A percentile compares a stretch with the other conserved stretches of the same genome.
phyloP scores from a whole-genome alignment of 306 rosid species.

The Medicago lupulina region DNA sequence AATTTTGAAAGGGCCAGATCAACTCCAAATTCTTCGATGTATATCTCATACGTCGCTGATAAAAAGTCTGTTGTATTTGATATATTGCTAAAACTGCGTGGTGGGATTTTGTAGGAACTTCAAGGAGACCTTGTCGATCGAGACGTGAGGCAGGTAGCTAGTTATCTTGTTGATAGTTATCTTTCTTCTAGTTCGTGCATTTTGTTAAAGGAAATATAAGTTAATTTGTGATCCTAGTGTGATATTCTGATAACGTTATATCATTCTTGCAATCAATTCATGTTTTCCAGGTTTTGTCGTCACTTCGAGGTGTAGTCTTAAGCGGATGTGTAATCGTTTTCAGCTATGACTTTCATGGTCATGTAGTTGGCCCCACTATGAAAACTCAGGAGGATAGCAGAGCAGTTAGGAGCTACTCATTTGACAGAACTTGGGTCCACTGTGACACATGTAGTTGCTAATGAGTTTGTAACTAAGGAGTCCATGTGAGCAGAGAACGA shows the following conservation, averaged over 20 bases:
- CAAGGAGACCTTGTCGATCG: slow-evolving; percentile 51
- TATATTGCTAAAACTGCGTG: slow-evolving; percentile 43
- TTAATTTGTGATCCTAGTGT: slow-evolving; percentile 1
- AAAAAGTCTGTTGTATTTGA: slow-evolving; percentile 1
- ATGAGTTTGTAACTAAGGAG: slow-evolving; percentile 77
- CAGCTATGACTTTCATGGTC: slow-evolving; percentile 58
- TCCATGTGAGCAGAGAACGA: slow-evolving; percentile 76
- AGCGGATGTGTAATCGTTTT: slow-evolving; percentile 70
- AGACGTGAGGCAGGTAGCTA: slow-evolving; percentile 83
- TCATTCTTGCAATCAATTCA: neutral
- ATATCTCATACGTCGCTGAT: slow-evolving; percentile 27
- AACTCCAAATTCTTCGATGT: slow-evolving; percentile 77
- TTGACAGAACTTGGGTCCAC: slow-evolving; percentile 55
- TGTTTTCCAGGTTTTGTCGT: slow-evolving; percentile 61
- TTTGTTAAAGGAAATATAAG: neutral
- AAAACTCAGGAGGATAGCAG: slow-evolving; percentile 77
- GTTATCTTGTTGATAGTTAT: neutral
- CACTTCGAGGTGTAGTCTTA: slow-evolving; percentile 53
- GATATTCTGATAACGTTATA: neutral
- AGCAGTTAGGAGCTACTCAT: slow-evolving; percentile 81
- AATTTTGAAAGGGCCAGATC: slow-evolving; percentile 64
- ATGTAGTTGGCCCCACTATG: no score
- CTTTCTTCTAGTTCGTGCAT: neutral
- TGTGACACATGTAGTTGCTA: slow-evolving; percentile 78
- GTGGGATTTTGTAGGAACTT: slow-evolving; percentile 60